Conservation (phyloP, 106 monocot species). For the Posidonia australis region DNA sequence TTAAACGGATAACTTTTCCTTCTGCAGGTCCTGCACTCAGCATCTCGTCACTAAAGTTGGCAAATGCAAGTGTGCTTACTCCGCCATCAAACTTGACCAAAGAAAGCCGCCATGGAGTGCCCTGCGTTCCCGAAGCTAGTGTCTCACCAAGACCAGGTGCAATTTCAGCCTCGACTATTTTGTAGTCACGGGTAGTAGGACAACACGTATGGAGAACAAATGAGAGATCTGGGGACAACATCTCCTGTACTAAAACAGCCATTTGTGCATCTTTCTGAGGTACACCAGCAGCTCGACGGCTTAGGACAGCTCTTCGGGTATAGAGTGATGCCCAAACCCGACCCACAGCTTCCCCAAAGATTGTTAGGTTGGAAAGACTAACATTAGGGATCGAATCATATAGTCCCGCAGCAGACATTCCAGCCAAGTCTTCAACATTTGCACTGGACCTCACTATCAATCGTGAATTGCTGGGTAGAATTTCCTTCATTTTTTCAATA, state of each 20-base stretch:
- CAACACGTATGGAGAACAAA: conserved; percentile 88
- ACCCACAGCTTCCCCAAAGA: conserved; percentile 49
- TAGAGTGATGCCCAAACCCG: conserved; percentile 89
- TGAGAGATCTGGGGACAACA: conserved; percentile 66
- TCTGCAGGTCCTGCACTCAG: conserved; percentile 47
- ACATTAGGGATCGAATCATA: conserved; percentile 95
- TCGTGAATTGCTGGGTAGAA: conserved; percentile 36
- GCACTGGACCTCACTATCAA: conserved; percentile 88
- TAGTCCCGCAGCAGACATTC: conserved; percentile 93
- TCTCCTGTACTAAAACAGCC: conserved; percentile 87
- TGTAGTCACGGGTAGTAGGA: conserved; percentile 48
- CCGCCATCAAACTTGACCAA: conserved; percentile 59
- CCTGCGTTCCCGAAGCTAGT: conserved; percentile 79
- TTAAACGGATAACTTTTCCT: conserved; percentile 55
- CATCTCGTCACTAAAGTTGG: conserved; percentile 89
- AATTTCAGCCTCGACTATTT: conserved; percentile 63
- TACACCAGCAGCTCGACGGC: conserved; percentile 69
- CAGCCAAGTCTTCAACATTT: conserved; percentile 90
- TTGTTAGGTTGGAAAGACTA: conserved; percentile 32
- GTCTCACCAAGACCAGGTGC: conserved; percentile 92
- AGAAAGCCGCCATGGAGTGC: conserved; percentile 82
- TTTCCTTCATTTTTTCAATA: conserved; percentile 26
- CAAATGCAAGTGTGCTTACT: conserved; percentile 65
- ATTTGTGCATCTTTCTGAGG: conserved; percentile 64
- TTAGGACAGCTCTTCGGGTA: conserved; percentile 78